These are phyloP conservation scores for Ceratorhiza oryzae-sativae DNA, from an alignment of 1,284 basidiomycete species.

Conservation along the genomic window DNA sequence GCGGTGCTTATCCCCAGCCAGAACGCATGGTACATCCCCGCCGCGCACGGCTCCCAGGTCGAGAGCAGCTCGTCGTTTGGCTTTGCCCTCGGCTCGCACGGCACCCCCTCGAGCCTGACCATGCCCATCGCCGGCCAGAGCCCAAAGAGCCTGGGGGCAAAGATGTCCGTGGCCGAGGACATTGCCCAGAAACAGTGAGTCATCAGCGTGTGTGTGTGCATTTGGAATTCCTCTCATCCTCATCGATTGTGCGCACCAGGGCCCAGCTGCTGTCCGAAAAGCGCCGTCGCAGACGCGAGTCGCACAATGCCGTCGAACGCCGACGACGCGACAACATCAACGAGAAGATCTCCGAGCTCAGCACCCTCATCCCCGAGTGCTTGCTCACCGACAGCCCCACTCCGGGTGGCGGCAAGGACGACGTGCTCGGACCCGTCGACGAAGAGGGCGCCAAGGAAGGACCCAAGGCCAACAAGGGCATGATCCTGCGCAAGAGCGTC, in stretches of 20 bases:
- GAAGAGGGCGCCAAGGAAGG: conserved; percentile 45
- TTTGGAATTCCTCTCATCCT: conserved; percentile 22
- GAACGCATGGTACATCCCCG: conserved; percentile 32
- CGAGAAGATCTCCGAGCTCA: conserved; percentile 89
- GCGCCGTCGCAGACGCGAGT: conserved; percentile 76
- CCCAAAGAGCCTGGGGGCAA: conserved; percentile 28
- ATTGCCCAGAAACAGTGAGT: conserved; percentile 57
- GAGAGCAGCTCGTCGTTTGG: conserved; percentile 20
- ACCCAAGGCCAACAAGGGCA: conserved; percentile 85
- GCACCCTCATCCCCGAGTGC: conserved; percentile 85
- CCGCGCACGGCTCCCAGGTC: neutral
- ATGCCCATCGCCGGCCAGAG: conserved; percentile 24
- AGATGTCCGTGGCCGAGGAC: conserved; percentile 46
- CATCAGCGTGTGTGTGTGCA: neutral
- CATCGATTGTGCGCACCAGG: conserved; percentile 38
- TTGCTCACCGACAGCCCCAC: conserved; percentile 57
- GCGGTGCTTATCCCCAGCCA: conserved; percentile 29
- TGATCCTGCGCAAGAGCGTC: conserved; percentile 86
- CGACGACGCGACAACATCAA: conserved; percentile 90
- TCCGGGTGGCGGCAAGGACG: conserved; percentile 44
- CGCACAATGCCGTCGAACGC: conserved; percentile 90
- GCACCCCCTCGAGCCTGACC: conserved; percentile 31
- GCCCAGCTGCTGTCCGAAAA: conserved; percentile 70
- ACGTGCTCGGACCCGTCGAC: conserved; percentile 49
- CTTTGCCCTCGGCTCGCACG: conserved; percentile 19